Base-by-base conservation (phyloP, 1,284 basidiomycete species). In the Omphalotus olearius region DNA sequence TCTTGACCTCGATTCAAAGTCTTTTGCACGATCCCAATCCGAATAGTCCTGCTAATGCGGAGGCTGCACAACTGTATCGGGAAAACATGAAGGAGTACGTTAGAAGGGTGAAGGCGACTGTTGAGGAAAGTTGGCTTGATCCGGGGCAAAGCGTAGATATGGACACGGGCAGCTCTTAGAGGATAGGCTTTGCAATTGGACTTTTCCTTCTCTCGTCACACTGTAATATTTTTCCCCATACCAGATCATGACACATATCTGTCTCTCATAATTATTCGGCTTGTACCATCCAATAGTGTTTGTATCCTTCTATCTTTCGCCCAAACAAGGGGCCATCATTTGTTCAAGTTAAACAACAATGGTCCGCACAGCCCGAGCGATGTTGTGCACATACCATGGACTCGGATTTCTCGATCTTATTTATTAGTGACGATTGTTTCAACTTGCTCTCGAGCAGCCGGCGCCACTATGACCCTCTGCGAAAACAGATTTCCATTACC, bases 31-130 rank as follows among this genome's bases (percentile, higher is more conserved):
- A 99, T 68, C 96, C 96, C 9, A 99, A 99, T 68, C 95, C 96
- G 1, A 94, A 94, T 64, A 96, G 93, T 65, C 96, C 96, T 4
- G 96, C 96, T 1, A 99, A 99, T 64, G 94, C 94, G 1, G 96
- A 99, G 72, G 96, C 96, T 0, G 96, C 96, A 1, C 91, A 93
- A 66, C 70, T 98, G 56, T 99, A 97, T 66, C 75, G 95, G 52
- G 96, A 99, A 69, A 98, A 98, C 65, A 95, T 97, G 88, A 98
- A 98, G 74, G 95, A 97, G 73, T 98, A 97, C 66, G 90, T 97
- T 28, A 75, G 93, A 53, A 73, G 93, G 52, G 94, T 98, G 44
- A 92, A 94, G 71, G 85, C 86, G 51, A 93, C 91, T 0, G 92
- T 95, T 23, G 91, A 95, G 69, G 87, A 91, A 66, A 91, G 87